Conservation (phyloP, 371 early-diverging fungal genomes). For the Choanephora cucurbitarum region DNA sequence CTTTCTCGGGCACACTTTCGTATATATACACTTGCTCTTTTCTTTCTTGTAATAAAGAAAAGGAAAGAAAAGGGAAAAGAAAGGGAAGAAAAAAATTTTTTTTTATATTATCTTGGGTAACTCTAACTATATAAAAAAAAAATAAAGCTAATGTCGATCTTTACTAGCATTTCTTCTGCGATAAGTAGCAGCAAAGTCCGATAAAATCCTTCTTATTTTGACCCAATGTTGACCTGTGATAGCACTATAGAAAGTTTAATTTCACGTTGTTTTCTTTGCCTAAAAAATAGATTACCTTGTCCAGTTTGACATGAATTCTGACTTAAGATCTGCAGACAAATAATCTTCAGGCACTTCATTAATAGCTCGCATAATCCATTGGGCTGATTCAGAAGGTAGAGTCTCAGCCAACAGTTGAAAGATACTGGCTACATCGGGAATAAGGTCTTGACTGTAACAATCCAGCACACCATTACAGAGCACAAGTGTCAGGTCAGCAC, state of each 20-base stretch:
- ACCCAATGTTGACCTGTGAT: conserved; percentile 42
- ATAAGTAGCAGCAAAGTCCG: conserved; percentile 55
- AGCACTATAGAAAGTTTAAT: conserved; percentile 29
- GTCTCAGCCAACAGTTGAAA: conserved; percentile 46
- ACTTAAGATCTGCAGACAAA: conserved; percentile 48
- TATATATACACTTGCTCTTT: background rate
- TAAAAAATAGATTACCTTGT: no score
- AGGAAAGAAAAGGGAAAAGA: conserved; percentile 4
- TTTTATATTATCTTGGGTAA: no score
- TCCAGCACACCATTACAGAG: conserved; percentile 51
- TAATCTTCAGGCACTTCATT: conserved; percentile 49
- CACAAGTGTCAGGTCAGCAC: conserved; percentile 31
- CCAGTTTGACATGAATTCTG: conserved; percentile 48
- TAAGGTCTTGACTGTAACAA: conserved; percentile 51
- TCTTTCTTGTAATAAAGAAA: no score
- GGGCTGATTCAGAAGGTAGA: conserved; percentile 37
- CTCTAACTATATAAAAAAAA: no score
- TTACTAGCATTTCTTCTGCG: conserved; percentile 32
- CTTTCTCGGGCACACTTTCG: background rate
- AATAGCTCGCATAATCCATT: conserved; percentile 47
- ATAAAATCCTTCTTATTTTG: conserved; percentile 42
- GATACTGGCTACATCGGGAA: conserved; percentile 47
- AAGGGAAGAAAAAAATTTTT: conserved; percentile 1
- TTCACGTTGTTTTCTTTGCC: no score
- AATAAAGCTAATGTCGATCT: conserved; percentile 13